These are phyloP conservation scores for Talaromyces sp. DNA, from an alignment of 2,329 filamentous ascomycete species.

Conservation along the genomic window DNA sequence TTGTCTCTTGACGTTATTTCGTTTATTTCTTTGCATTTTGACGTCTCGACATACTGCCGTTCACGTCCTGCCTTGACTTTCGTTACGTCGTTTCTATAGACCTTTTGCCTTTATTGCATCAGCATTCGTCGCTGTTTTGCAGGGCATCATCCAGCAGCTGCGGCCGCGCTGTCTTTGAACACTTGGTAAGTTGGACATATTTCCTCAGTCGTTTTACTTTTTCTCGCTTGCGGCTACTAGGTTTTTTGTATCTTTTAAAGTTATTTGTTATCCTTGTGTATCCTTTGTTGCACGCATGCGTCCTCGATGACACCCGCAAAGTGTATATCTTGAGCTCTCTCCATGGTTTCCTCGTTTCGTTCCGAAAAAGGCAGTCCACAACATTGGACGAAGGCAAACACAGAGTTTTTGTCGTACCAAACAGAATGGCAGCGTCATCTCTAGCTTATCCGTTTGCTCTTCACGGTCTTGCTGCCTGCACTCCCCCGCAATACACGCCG, in stretches of 20 bases:
- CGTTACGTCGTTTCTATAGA: conserved; percentile 5
- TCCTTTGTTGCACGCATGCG: conserved; percentile 3
- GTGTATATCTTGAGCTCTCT: conserved; percentile 4
- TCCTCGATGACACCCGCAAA: conserved; percentile 2
- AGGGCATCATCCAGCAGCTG: conserved; percentile 1
- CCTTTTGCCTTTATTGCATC: conserved; percentile 9
- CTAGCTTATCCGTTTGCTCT: conserved; percentile 6
- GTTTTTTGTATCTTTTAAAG: background rate
- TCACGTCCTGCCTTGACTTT: background rate
- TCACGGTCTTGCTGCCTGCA: conserved; percentile 7
- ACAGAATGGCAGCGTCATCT: conserved; percentile 13
- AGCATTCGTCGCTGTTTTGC: conserved; percentile 13
- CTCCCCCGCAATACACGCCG: conserved; percentile 1
- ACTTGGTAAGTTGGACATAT: background rate
- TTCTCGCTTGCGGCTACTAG: conserved; percentile 2
- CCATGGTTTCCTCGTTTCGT: conserved; percentile 7
- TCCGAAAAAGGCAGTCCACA: background rate
- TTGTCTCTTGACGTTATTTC: background rate
- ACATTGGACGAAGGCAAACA: background rate
- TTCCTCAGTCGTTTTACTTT: background rate
- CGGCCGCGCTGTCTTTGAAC: conserved; percentile 5
- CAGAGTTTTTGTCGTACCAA: conserved; percentile 4
- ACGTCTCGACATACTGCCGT: background rate
- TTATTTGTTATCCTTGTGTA: background rate
- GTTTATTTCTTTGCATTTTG: background rate